Conservation (phyloP, 257 asterid genomes). For the Capsicum chinense region DNA sequence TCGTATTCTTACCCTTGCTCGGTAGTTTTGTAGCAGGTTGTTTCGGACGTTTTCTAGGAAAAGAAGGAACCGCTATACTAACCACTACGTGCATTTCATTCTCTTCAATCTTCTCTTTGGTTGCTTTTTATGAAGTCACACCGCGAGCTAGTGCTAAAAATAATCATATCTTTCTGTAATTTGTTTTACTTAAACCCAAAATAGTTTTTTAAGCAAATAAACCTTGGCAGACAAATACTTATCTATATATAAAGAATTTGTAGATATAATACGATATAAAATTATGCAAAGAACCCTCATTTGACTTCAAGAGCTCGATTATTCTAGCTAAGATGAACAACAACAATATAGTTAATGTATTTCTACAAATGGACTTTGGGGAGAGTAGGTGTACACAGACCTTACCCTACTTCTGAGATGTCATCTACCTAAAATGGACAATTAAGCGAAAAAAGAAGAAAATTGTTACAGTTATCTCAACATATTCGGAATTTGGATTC, state of each 20-base stretch:
- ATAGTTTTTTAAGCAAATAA: too few relatives aligned
- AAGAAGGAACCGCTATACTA: too few relatives aligned
- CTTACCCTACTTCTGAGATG: neutral
- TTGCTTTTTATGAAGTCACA: too few relatives aligned
- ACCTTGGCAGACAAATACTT: neutral
- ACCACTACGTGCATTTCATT: too few relatives aligned
- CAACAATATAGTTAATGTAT: neutral
- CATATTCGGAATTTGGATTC: slow-evolving; percentile 5
- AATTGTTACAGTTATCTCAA: slow-evolving; percentile 36
- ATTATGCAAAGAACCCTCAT: neutral
- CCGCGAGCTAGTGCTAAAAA: too few relatives aligned
- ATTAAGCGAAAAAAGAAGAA: slow-evolving; percentile 32
- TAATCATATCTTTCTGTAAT: too few relatives aligned
- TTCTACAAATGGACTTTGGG: neutral
- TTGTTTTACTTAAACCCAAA: too few relatives aligned
- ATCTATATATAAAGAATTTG: neutral
- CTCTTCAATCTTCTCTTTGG: too few relatives aligned
- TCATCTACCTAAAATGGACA: neutral
- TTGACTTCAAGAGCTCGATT: slow-evolving; percentile 28
- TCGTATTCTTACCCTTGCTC: too few relatives aligned
- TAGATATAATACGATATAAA: neutral
- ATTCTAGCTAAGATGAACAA: neutral
- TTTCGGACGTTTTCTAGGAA: too few relatives aligned
- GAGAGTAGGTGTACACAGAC: neutral
- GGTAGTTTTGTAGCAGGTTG: too few relatives aligned